Evolutionary conservation across 2,329 filamentous ascomycete genomes (phyloP).

Genomic region (Golovinomyces cichoracearum): DNA sequence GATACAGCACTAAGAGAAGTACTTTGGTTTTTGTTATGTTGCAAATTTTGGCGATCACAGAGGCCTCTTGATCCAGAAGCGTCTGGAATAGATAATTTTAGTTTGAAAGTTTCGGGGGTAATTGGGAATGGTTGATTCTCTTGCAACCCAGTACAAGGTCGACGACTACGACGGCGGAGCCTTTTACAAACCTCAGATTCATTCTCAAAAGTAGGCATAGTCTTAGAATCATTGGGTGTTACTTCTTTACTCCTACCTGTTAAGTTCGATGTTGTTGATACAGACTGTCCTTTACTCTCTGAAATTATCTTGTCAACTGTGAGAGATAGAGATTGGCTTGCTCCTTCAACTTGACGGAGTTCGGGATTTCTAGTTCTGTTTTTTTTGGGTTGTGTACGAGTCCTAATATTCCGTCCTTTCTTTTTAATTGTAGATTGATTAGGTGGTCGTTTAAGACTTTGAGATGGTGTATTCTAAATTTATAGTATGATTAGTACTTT

Average conservation of each 20-base stretch:
- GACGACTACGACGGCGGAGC: slow-evolving; percentile 1
- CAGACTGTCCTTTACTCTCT: not conserved
- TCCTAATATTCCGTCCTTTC: not conserved
- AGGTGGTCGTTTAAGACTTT: not conserved
- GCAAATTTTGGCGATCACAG: slow-evolving; percentile 8
- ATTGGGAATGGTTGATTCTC: slow-evolving; percentile 19
- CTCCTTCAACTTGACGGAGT: not conserved
- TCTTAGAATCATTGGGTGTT: not conserved
- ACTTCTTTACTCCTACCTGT: not conserved
- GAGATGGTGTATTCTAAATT: not conserved
- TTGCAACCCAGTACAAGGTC: slow-evolving; percentile 8
- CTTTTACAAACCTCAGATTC: not conserved
- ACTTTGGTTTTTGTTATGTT: slow-evolving; percentile 19
- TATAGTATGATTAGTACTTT: too few species aligned
- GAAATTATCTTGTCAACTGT: not conserved
- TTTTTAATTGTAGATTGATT: not conserved
- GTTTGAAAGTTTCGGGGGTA: slow-evolving; percentile 28
- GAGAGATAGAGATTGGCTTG: not conserved
- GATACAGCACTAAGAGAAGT: slow-evolving; percentile 36
- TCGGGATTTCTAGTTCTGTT: not conserved
- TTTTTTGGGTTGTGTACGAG: not conserved
- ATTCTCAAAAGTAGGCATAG: not conserved
- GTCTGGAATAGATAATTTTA: not conserved
- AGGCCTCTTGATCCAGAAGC: slow-evolving; percentile 6
- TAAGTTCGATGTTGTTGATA: not conserved